Evolutionary conservation across 208 protist species (phyloP).

Genomic region (Leishmania martiniquensis): DNA sequence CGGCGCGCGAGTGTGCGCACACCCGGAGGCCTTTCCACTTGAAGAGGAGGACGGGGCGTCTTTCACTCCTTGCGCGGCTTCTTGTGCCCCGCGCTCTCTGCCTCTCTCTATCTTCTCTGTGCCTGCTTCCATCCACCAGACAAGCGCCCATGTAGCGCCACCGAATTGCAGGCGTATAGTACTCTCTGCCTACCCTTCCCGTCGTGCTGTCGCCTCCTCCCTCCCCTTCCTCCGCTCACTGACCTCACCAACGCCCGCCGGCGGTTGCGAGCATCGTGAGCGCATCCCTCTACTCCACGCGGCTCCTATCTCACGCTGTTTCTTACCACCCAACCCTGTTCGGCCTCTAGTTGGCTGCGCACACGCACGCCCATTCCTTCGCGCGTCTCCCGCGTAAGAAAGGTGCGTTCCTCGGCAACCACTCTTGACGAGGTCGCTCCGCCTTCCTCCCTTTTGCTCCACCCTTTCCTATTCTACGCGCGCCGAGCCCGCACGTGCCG

Average conservation of each 20-base stretch:
- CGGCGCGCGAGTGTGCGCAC: not conserved
- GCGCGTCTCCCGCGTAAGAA: not conserved
- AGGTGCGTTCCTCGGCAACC: not conserved
- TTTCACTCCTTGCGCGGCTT: no score
- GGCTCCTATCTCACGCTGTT: no score
- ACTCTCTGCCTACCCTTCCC: not conserved
- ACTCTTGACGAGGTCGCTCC: not conserved
- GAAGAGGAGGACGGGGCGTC: no score
- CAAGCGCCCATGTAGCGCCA: not conserved
- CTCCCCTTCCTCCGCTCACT: not conserved
- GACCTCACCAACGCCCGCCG: not conserved
- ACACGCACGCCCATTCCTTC: not conserved
- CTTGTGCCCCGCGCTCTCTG: not conserved
- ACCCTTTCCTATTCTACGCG: not conserved
- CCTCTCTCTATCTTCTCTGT: no score
- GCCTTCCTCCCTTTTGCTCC: not conserved
- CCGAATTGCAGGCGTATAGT: not conserved
- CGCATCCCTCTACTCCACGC: not conserved
- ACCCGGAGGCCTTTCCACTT: not conserved
- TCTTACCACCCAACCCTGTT: no score
- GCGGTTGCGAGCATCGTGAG: not conserved
- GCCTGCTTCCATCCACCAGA: not conserved
- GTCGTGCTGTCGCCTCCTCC: not conserved
- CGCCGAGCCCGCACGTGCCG: not conserved
- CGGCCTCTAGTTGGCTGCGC: not conserved